Base-by-base conservation (phyloP, 768 basidiomycete genomes). In the Leucogyrophana mollusca region DNA sequence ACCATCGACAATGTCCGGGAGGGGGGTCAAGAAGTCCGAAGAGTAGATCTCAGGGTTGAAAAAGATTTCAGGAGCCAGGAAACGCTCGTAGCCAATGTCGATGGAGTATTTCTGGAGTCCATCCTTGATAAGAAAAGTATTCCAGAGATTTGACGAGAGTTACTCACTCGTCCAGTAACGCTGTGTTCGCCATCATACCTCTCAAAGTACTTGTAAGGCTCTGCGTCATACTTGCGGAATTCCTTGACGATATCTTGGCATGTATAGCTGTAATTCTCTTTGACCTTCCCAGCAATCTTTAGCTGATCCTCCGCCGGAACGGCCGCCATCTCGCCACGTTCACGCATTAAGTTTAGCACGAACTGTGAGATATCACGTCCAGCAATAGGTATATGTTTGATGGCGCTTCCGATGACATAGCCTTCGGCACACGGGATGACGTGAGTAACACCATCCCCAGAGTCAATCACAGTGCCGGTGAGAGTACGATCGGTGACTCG, bases 11-110 rank as follows among this genome's bases (percentile, higher is more conserved):
- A 98, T 91, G 51, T 95, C 83, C 0, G 96, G 93, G 3, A 99
- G 79, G 8, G 96, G 96, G 4, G 94, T 97, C 52, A 99, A 68
- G 77, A 97, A 97, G 66, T 98, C 95, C 33, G 92, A 94, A 0
- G 94, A 96, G 67, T 89, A 90, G 56, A 99, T 97, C 67, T 99
- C 95, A 11, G 96, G 96, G 72, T 98, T 98, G 80, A 97, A 98
- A 74, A 98, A 98, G 59, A 98, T 96, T 67, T 98, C 96, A 4
- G 96, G 94, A 4, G 95, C 96, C 43, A 98, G 83, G 80, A 99
- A 99, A 20, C 96, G 92, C 67, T 98, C 96, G 68, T 97, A 98
- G 16, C 96, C 96, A 47, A 99, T 83, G 58, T 99, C 95, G 39
- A 98, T 73, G 16, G 77, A 67, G 71, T 99, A 97, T 88, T 93